These are phyloP conservation scores for Sugiyamaella chiloensis DNA, from an alignment of 805 yeast genomes.

Conservation along the genomic window DNA sequence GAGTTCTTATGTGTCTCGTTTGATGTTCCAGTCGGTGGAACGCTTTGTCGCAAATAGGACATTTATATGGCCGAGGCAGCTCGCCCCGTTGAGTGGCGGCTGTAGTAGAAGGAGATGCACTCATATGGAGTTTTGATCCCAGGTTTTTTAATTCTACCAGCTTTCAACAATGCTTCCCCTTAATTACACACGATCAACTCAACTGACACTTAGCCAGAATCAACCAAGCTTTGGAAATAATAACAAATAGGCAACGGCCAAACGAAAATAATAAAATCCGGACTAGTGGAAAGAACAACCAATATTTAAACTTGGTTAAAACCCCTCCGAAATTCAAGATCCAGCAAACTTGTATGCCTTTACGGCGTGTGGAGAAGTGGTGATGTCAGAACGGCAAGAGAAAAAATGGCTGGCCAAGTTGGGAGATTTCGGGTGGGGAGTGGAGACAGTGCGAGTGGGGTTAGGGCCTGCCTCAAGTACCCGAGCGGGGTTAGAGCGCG, in stretches of 20 bases:
- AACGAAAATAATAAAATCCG: too few relatives aligned
- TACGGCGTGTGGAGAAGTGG: neutral
- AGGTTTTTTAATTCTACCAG: too few relatives aligned
- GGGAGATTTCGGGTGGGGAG: constrained; percentile 6
- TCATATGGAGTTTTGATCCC: too few relatives aligned
- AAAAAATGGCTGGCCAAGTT: constrained; percentile 4
- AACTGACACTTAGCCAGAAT: too few relatives aligned
- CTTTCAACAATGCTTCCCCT: too few relatives aligned
- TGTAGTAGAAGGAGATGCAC: constrained; percentile 7
- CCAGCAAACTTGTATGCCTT: too few relatives aligned
- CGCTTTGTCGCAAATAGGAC: constrained; percentile 80
- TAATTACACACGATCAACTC: too few relatives aligned
- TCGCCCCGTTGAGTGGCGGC: constrained; percentile 20
- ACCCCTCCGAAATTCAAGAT: too few relatives aligned
- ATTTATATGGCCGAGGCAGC: constrained; percentile 68
- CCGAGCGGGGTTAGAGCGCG: neutral
- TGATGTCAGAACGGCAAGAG: constrained; percentile 4
- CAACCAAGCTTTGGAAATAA: too few relatives aligned
- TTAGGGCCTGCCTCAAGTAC: neutral
- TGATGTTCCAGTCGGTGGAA: constrained; percentile 88
- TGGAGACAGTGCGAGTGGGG: neutral
- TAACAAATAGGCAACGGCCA: too few relatives aligned
- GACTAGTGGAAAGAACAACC: too few relatives aligned
- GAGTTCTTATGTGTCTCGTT: constrained; percentile 86
- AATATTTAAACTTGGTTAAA: too few relatives aligned